These are phyloP conservation scores for Blastocystis hominis DNA, from an alignment of 352 stramenopile species.

Conservation along the genomic window DNA sequence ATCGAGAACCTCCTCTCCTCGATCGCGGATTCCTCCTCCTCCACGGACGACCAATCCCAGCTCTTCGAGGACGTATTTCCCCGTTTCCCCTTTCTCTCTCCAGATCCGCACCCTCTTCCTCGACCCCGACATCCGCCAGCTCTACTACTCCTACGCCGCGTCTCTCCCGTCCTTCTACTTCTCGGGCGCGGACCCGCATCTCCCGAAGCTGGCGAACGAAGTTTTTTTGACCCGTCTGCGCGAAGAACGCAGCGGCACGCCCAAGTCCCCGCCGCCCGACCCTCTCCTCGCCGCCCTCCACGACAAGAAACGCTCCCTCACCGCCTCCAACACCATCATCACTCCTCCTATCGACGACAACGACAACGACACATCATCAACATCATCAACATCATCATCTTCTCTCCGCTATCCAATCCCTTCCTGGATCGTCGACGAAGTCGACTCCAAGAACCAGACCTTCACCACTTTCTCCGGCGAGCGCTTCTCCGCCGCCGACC, in stretches of 20 bases:
- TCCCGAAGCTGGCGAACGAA: neutral
- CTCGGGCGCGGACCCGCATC: neutral
- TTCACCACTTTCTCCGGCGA: neutral
- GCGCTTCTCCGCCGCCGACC: neutral
- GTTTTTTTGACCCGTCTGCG: constrained; percentile 34
- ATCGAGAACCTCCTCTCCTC: constrained; percentile 49
- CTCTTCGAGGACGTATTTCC: constrained; percentile 8
- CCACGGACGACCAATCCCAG: neutral
- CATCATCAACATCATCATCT: too few relatives aligned
- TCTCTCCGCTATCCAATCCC: neutral
- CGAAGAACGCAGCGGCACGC: constrained; percentile 8
- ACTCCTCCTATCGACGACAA: neutral
- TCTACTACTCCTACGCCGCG: neutral
- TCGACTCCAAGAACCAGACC: neutral
- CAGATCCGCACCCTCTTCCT: constrained; percentile 39
- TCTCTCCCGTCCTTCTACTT: constrained; percentile 14
- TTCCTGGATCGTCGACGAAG: constrained; percentile 6
- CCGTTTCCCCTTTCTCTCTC: neutral
- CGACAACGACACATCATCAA: too few relatives aligned
- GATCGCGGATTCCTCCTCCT: neutral
- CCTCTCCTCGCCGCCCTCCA: neutral
- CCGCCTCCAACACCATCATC: constrained; percentile 21
- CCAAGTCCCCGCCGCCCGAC: neutral
- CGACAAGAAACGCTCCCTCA: constrained; percentile 1
- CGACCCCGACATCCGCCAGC: constrained; percentile 30